These are phyloP conservation scores for Allium sativum DNA, from an alignment of 106 monocot species.

Conservation along the genomic window DNA sequence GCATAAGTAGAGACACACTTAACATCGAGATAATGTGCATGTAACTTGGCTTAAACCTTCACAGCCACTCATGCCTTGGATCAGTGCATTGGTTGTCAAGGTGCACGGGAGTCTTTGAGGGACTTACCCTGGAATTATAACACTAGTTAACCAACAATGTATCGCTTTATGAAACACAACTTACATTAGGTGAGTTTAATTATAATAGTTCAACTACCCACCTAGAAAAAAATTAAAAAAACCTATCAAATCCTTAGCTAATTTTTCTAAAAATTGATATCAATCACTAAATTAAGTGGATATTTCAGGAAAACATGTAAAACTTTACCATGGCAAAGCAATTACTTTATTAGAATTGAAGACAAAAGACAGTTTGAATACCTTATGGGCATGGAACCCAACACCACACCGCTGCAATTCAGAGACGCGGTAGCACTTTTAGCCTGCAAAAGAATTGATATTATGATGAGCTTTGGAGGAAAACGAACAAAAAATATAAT, in stretches of 20 bases:
- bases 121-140: slow-evolving; percentile 33
- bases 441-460: slow-evolving; percentile 4
- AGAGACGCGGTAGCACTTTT: slow-evolving; percentile 18
- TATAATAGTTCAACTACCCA: too few relatives aligned
- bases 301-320: background rate
- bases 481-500: too few relatives aligned
- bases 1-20: background rate
- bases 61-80: background rate
- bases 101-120: slow-evolving; percentile 50
- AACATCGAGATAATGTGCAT: background rate
- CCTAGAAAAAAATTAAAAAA: too few relatives aligned
- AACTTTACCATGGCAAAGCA: background rate
- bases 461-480: background rate
- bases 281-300: background rate
- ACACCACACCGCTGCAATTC: slow-evolving; percentile 13
- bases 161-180: too few relatives aligned
- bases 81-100: slow-evolving; percentile 9
- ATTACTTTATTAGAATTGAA: too few relatives aligned
- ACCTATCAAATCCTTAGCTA: too few relatives aligned
- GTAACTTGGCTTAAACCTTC: background rate
- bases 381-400: slow-evolving; percentile 17
- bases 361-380: background rate
- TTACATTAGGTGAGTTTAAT: too few relatives aligned
- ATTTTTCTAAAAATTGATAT: too few relatives aligned
- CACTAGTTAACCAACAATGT: too few relatives aligned